Conservation (phyloP, 352 stramenopile genomes). For the Phytophthora colocasiae region DNA sequence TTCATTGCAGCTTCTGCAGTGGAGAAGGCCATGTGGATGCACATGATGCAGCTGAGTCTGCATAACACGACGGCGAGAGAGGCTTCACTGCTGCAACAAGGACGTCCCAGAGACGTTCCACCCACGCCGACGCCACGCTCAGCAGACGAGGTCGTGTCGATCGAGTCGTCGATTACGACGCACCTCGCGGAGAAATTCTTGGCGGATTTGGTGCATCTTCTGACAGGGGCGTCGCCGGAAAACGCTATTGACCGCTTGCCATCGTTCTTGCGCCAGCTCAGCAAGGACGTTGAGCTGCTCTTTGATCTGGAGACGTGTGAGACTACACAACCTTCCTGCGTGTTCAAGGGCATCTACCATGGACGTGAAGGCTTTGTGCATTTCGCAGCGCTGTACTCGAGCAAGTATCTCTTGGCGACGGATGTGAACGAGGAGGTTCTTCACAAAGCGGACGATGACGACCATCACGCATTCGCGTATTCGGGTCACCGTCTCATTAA, state of each 20-base stretch:
- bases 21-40: conserved; percentile 87
- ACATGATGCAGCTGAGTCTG: conserved; percentile 80
- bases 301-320: conserved; percentile 88
- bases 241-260: conserved; percentile 66
- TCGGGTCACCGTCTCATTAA: conserved; percentile 70
- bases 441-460: conserved; percentile 75
- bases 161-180: conserved; percentile 72
- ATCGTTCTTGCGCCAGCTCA: conserved; percentile 78
- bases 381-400: conserved; percentile 81
- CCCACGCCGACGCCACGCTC: conserved; percentile 38
- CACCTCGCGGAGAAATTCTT: conserved; percentile 80
- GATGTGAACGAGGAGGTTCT: conserved; percentile 55
- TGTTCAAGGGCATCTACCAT: conserved; percentile 91
- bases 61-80: conserved; percentile 58
- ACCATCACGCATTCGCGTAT: conserved; percentile 75
- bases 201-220: conserved; percentile 59
- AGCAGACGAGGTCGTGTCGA: conserved; percentile 54
- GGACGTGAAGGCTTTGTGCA: conserved; percentile 87
- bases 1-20: conserved; percentile 78
- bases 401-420: conserved; percentile 76
- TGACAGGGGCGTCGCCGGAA: conserved; percentile 50
- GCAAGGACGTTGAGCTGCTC: conserved; percentile 85
- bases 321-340: conserved; percentile 72
- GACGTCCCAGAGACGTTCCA: conserved; percentile 34
- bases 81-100: conserved; percentile 47